A percentile compares a stretch with the other conserved stretches of the same genome.
Conservation (phyloP, 2,329 filamentous ascomycete genomes). For the Sordariomycetes sp. region DNA sequence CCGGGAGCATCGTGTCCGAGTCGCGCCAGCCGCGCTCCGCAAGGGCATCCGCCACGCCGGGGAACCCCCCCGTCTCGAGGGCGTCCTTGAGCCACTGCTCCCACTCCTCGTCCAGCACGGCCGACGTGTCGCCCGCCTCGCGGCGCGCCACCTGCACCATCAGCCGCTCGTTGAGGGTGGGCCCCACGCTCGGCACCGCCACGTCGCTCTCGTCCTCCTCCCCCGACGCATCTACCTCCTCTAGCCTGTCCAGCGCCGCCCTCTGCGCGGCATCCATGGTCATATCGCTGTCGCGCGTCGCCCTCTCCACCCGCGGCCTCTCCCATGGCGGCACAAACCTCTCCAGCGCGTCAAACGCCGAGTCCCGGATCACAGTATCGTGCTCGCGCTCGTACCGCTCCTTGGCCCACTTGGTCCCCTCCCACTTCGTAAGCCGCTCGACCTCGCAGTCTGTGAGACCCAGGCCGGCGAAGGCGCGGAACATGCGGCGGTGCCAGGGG, state of each 20-base stretch:
- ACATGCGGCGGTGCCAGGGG: slow-evolving; percentile 63
- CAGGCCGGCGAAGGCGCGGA: slow-evolving; percentile 60
- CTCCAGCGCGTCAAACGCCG: slow-evolving; percentile 53
- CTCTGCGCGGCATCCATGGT: slow-evolving; percentile 6
- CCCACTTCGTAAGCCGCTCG: slow-evolving; percentile 62
- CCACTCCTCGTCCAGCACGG: slow-evolving; percentile 57
- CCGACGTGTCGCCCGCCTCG: slow-evolving; percentile 43
- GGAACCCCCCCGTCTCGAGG: slow-evolving; percentile 46
- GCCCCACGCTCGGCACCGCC: slow-evolving; percentile 42
- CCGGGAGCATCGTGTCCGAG: neutral
- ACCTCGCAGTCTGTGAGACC: slow-evolving; percentile 59
- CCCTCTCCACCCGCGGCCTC: slow-evolving; percentile 1
- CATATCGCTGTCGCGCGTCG: slow-evolving; percentile 5
- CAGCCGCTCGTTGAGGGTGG: slow-evolving; percentile 50
- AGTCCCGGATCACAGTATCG: slow-evolving; percentile 55
- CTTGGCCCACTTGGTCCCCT: slow-evolving; percentile 72
- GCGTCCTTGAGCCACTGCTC: slow-evolving; percentile 63
- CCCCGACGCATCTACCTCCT: slow-evolving; percentile 13
- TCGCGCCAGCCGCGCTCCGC: slow-evolving; percentile 14
- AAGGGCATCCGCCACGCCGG: slow-evolving; percentile 31
- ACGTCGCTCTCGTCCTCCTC: slow-evolving; percentile 25
- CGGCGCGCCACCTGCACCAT: slow-evolving; percentile 49
- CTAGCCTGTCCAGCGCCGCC: slow-evolving; percentile 4
- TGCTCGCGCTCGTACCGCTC: slow-evolving; percentile 69
- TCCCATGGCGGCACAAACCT: slow-evolving; percentile 38